phyloP scores from a whole-genome alignment of 2,329 filamentous ascomycete species.

The Phaeosphaeriaceae sp. region DNA sequence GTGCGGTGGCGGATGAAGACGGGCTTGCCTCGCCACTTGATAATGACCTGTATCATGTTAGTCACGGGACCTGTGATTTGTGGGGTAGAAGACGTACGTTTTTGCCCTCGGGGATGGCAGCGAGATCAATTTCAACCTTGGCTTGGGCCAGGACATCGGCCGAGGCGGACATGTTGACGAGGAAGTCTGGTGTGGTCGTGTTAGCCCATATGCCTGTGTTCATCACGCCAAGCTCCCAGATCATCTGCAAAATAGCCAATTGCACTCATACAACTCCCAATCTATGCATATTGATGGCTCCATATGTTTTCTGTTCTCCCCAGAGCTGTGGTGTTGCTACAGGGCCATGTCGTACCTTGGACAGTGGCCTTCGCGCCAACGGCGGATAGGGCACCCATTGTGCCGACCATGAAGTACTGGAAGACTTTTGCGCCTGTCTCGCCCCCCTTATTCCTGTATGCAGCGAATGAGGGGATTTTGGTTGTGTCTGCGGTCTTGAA shows the following conservation, averaged over 20 bases:
- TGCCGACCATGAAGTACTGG: constrained; percentile 98
- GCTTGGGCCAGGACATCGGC: constrained; percentile 98
- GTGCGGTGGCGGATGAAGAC: constrained; percentile 99
- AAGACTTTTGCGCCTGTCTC: constrained; percentile 83
- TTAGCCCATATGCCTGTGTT: constrained; percentile 37
- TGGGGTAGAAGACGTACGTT: constrained; percentile 70
- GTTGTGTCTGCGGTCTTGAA: constrained; percentile 62
- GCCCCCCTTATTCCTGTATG: constrained; percentile 76
- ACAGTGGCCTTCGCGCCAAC: constrained; percentile 97
- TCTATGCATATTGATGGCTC: constrained; percentile 1
- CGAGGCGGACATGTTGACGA: constrained; percentile 99
- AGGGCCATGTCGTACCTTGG: constrained; percentile 74
- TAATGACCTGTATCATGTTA: constrained; percentile 73
- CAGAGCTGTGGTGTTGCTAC: constrained; percentile 7
- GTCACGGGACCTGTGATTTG: constrained; percentile 15
- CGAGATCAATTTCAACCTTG: constrained; percentile 97
- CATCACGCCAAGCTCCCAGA: constrained; percentile 31
- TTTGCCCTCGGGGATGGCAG: constrained; percentile 96
- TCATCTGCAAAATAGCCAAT: constrained; percentile 44
- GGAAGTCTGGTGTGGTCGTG: constrained; percentile 80
- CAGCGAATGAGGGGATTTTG: constrained; percentile 86
- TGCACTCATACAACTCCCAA: constrained; percentile 19
- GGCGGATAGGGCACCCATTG: constrained; percentile 88
- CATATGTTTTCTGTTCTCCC: constrained; percentile 12
- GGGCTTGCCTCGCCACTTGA: constrained; percentile 99